Conservation (phyloP, 495 filamentous ascomycete genomes). For the Apiosordaria backusii region DNA sequence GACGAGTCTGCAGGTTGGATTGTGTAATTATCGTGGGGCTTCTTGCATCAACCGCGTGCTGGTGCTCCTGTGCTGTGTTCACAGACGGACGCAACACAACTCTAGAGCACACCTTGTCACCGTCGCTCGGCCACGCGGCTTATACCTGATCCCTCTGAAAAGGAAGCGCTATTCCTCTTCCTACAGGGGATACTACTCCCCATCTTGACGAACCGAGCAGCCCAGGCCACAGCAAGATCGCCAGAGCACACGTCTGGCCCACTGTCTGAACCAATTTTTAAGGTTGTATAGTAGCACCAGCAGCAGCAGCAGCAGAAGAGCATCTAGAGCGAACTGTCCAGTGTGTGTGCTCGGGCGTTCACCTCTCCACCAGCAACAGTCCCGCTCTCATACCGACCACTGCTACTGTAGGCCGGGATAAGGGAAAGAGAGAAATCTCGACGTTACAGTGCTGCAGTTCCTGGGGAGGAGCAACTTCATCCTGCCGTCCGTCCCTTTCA, state of each 20-base stretch:
- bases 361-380: slow-evolving; percentile 21
- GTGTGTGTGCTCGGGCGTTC: slow-evolving; percentile 21
- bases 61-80: slow-evolving; percentile 2
- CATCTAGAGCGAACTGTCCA: slow-evolving; percentile 12
- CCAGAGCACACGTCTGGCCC: neutral
- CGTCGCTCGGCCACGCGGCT: slow-evolving; percentile 6
- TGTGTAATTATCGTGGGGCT: slow-evolving; percentile 14
- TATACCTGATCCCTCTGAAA: neutral
- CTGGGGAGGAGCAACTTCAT: slow-evolving; percentile 8
- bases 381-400: slow-evolving; percentile 4
- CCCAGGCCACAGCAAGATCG: slow-evolving; percentile 8
- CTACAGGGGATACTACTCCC: neutral
- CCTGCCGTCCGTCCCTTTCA: slow-evolving; percentile 9
- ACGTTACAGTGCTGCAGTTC: slow-evolving; percentile 19
- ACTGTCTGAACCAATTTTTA: neutral
- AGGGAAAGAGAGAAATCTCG: slow-evolving; percentile 9
- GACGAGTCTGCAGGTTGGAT: slow-evolving; percentile 14
- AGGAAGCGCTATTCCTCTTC: neutral
- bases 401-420: slow-evolving; percentile 7
- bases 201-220: neutral
- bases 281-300: neutral
- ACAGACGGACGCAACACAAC: slow-evolving; percentile 7
- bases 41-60: slow-evolving; percentile 13
- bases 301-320: neutral
- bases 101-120: neutral